Percentiles rank a stretch among this genome's conserved stretches.
phyloP scores from a whole-genome alignment of 352 stramenopile genomes.

The Phytophthora uliginosa region DNA sequence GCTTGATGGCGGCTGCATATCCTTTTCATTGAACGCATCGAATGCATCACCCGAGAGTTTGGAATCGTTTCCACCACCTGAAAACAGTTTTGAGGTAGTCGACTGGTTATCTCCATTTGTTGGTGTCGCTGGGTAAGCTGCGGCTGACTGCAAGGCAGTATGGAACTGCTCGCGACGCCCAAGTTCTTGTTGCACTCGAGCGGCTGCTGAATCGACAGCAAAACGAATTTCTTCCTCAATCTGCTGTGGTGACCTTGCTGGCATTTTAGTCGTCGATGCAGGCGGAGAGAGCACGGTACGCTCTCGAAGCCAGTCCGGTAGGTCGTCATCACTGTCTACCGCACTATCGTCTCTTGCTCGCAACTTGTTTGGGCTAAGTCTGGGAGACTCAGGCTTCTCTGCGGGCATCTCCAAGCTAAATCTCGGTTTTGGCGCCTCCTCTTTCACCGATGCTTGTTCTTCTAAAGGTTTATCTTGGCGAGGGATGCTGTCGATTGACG shows the following conservation, averaged over 20 bases:
- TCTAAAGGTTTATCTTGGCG: constrained; percentile 15
- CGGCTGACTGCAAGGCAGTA: constrained; percentile 35
- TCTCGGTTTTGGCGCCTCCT: background rate
- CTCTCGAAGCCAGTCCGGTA: constrained; percentile 37
- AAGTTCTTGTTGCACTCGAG: constrained; percentile 47
- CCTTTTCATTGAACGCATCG: constrained; percentile 17
- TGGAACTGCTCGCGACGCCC: constrained; percentile 55
- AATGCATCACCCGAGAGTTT: background rate
- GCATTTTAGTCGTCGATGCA: constrained; percentile 24
- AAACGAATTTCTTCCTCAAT: constrained; percentile 71
- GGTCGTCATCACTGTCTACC: constrained; percentile 25
- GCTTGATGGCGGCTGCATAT: background rate
- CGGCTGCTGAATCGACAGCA: constrained; percentile 61
- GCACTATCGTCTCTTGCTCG: constrained; percentile 4
- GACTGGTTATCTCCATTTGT: constrained; percentile 8
- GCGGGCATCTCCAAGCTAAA: constrained; percentile 9
- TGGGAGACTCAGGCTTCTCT: constrained; percentile 1
- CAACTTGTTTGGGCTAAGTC: constrained; percentile 4
- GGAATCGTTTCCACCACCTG: constrained; percentile 1
- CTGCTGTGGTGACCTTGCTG: constrained; percentile 48
- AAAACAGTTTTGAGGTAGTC: constrained; percentile 20
- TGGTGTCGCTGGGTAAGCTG: constrained; percentile 8
- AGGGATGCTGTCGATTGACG: constrained; percentile 19
- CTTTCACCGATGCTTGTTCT: background rate
- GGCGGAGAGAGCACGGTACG: constrained; percentile 19